Evolutionary conservation across 2,329 filamentous ascomycete genomes (phyloP).

Genomic region (Fusarium annulatum): DNA sequence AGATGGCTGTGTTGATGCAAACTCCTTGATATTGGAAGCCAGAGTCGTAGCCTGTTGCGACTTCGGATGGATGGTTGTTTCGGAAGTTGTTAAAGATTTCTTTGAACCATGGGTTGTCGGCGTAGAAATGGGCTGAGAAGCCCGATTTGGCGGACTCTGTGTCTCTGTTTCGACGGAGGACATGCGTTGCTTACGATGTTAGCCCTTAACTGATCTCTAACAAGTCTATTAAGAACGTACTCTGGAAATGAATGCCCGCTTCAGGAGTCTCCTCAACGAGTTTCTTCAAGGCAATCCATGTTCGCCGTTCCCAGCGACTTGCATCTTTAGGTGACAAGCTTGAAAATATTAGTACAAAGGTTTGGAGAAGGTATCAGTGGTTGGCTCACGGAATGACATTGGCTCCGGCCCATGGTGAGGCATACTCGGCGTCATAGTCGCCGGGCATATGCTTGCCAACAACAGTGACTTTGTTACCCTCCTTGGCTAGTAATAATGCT

Average conservation of each 20-base stretch:
- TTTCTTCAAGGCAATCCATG: conserved; percentile 71
- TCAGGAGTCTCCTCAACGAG: conserved; percentile 75
- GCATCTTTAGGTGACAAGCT: conserved; percentile 52
- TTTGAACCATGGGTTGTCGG: conserved; percentile 78
- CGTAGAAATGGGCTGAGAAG: conserved; percentile 46
- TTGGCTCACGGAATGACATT: conserved; percentile 76
- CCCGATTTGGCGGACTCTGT: conserved; percentile 54
- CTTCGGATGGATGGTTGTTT: conserved; percentile 64
- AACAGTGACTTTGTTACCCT: conserved; percentile 70
- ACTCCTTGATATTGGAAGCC: conserved; percentile 83
- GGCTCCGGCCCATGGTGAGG: conserved; percentile 88
- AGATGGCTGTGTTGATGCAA: conserved; percentile 90
- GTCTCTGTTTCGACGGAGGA: conserved; percentile 72
- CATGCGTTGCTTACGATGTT: conserved; percentile 54
- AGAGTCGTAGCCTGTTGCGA: conserved; percentile 74
- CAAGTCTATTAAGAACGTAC: conserved; percentile 48
- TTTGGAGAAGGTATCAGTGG: rapidly evolving
- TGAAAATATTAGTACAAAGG: not conserved
- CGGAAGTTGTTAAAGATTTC: conserved; percentile 77
- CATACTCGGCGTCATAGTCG: conserved; percentile 91
- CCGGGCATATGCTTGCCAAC: conserved; percentile 92
- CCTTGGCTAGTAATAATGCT: conserved; percentile 59
- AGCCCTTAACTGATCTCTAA: not conserved
- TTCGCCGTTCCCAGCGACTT: conserved; percentile 69
- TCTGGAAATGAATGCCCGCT: conserved; percentile 83